phyloP scores from a whole-genome alignment of 345 rosid species.

The Eucalyptus erythrocorys region DNA sequence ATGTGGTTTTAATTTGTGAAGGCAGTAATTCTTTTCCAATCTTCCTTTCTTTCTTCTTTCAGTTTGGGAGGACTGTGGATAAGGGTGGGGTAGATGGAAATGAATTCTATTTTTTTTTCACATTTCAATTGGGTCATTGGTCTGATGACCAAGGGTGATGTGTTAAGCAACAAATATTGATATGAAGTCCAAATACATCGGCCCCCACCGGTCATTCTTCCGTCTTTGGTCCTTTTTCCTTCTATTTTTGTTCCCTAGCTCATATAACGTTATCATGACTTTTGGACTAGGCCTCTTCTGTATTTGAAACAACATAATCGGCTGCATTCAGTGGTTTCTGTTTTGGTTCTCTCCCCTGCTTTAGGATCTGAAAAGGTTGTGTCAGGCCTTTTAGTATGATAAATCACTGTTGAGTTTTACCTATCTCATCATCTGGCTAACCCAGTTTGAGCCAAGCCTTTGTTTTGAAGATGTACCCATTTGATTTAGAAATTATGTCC shows the following conservation, averaged over 20 bases:
- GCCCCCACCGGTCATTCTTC: not conserved
- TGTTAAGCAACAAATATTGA: not conserved
- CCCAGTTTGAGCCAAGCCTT: too few relatives aligned
- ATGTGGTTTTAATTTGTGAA: not conserved
- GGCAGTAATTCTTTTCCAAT: not conserved
- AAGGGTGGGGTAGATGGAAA: not conserved
- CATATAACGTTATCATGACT: not conserved
- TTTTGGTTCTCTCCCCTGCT: not conserved
- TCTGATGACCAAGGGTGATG: not conserved
- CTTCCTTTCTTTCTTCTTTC: not conserved
- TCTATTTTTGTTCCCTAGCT: not conserved
- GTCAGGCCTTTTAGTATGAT: too few relatives aligned
- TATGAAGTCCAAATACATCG: not conserved
- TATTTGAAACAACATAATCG: not conserved
- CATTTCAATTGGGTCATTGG: not conserved
- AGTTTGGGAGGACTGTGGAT: not conserved
- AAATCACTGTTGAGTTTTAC: too few relatives aligned
- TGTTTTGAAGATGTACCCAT: too few relatives aligned
- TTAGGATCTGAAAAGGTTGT: not conserved
- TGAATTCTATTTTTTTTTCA: not conserved
- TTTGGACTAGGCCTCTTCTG: not conserved
- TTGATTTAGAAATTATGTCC: too few relatives aligned
- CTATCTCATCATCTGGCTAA: too few relatives aligned
- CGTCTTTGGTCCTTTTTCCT: not conserved
- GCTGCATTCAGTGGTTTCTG: not conserved